phyloP scores from a whole-genome alignment of 352 stramenopile genomes.

The Pseudoperonospora humuli region DNA sequence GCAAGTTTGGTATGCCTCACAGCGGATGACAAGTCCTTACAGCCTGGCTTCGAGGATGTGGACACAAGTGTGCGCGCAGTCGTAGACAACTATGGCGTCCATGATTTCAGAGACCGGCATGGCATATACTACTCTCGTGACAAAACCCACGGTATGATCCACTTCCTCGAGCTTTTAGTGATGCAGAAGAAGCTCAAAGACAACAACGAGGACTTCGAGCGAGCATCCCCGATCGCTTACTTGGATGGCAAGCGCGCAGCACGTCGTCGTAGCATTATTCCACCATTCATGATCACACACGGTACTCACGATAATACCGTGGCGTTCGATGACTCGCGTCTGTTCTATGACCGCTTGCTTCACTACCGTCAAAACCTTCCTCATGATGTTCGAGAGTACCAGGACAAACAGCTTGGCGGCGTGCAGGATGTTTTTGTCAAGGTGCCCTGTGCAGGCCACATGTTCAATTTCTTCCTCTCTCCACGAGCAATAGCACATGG shows the following conservation, averaged over 20 bases:
- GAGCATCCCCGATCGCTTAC: constrained; percentile 45
- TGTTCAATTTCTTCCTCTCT: constrained; percentile 57
- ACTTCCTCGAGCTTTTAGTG: constrained; percentile 47
- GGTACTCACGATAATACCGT: constrained; percentile 55
- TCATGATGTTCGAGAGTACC: constrained; percentile 9
- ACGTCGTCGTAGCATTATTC: constrained; percentile 21
- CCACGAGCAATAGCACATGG: constrained; percentile 42
- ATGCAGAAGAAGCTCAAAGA: constrained; percentile 52
- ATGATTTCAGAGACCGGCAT: constrained; percentile 51
- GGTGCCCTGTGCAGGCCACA: constrained; percentile 44
- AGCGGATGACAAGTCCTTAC: constrained; percentile 34
- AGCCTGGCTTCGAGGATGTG: constrained; percentile 51
- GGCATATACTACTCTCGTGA: constrained; percentile 46
- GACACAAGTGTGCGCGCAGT: constrained; percentile 54
- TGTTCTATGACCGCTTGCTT: constrained; percentile 52
- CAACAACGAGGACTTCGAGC: constrained; percentile 38
- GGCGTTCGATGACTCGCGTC: constrained; percentile 39
- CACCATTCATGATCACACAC: constrained; percentile 52
- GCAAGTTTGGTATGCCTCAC: constrained; percentile 44
- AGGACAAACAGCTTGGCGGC: constrained; percentile 18
- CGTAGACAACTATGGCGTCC: constrained; percentile 48
- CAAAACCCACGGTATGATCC: constrained; percentile 30
- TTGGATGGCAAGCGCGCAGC: constrained; percentile 22
- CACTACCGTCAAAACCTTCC: constrained; percentile 28
- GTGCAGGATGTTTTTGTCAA: constrained; percentile 52